These are phyloP conservation scores for Hypoxylon sp. DNA, from an alignment of 2,329 filamentous ascomycete genomes.

Conservation along the genomic window DNA sequence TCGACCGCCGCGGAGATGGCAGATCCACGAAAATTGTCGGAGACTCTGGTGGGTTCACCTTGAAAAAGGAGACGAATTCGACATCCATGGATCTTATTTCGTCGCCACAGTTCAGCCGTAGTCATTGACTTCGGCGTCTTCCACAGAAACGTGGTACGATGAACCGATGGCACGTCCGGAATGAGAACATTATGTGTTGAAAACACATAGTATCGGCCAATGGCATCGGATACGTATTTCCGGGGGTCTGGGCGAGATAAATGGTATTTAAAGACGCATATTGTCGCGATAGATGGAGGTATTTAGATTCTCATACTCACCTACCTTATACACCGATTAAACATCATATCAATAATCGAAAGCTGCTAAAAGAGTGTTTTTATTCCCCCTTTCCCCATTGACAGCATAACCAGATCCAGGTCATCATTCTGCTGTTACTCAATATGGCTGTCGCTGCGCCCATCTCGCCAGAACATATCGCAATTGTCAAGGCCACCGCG, in stretches of 20 bases:
- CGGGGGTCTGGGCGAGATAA: constrained; percentile 7
- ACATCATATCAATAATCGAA: neutral
- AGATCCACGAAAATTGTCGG: constrained; percentile 43
- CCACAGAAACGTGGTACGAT: constrained; percentile 41
- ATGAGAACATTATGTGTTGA: constrained; percentile 10
- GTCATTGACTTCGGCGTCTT: constrained; percentile 31
- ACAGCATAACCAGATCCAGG: neutral
- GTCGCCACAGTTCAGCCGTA: constrained; percentile 21
- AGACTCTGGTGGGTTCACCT: constrained; percentile 36
- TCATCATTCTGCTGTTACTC: constrained; percentile 8
- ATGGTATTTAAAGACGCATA: constrained; percentile 33
- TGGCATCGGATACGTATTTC: constrained; percentile 19
- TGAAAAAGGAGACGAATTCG: constrained; percentile 15
- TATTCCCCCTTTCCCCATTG: neutral
- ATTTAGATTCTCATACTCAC: constrained; percentile 16
- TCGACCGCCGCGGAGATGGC: constrained; percentile 45
- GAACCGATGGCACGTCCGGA: constrained; percentile 20
- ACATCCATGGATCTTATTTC: constrained; percentile 12
- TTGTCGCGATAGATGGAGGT: neutral
- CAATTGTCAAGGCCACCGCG: constrained; percentile 82
- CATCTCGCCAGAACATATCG: constrained; percentile 74
- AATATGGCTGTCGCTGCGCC: constrained; percentile 63
- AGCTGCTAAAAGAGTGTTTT: neutral
- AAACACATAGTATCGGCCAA: constrained; percentile 18
- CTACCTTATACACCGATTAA: neutral